phyloP scores from a whole-genome alignment of 768 basidiomycete species.

The Tulasnella sp. region DNA sequence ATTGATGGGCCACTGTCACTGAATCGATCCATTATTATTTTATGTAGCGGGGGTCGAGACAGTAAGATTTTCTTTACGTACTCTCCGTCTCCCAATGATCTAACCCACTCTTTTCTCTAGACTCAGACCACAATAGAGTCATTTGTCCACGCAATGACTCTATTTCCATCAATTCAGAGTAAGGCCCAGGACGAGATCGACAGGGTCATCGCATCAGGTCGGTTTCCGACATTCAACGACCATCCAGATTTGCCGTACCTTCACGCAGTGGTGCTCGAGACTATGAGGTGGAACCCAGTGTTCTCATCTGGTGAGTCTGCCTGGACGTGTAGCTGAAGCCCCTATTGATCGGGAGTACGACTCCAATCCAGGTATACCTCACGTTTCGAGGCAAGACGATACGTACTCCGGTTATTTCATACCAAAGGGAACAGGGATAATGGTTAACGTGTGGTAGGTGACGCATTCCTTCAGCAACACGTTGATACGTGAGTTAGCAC shows the following conservation, averaged over 20 bases:
- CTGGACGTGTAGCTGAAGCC: neutral
- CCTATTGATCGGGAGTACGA: neutral
- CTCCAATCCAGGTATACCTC: neutral
- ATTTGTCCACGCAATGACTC: constrained; percentile 39
- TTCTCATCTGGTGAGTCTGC: neutral
- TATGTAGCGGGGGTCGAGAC: neutral
- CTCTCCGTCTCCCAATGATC: neutral
- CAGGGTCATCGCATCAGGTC: constrained; percentile 40
- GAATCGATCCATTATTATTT: no score
- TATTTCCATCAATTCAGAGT: constrained; percentile 41
- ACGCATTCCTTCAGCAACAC: neutral
- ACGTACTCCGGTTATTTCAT: constrained; percentile 14
- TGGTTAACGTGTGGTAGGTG: constrained; percentile 20
- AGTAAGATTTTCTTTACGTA: neutral
- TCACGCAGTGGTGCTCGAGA: constrained; percentile 38
- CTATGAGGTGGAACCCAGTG: constrained; percentile 37
- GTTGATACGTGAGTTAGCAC: neutral
- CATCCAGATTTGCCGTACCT: constrained; percentile 36
- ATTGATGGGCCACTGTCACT: no score
- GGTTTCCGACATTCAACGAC: constrained; percentile 41
- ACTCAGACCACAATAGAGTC: constrained; percentile 36
- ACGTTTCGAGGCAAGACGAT: neutral
- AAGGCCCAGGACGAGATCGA: constrained; percentile 48
- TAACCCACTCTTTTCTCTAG: constrained; percentile 4
- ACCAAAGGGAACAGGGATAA: neutral